These are phyloP conservation scores for Zoysia matrella DNA, from an alignment of 202 grass and related monocot genomes.

Conservation along the genomic window DNA sequence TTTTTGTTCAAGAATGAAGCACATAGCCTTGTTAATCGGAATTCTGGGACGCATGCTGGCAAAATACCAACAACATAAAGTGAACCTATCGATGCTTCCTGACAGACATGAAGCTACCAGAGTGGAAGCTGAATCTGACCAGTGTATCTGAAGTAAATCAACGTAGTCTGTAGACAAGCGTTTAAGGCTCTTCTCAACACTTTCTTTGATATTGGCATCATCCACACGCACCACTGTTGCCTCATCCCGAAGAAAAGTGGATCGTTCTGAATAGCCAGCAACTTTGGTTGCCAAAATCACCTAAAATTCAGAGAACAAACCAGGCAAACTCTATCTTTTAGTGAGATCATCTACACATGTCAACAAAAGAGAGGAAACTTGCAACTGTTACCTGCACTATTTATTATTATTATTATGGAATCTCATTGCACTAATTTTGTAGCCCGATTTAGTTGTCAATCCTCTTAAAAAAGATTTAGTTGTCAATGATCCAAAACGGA, in stretches of 20 bases:
- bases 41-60: background rate
- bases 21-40: background rate
- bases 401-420: no score
- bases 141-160: conserved; percentile 99
- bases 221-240: conserved; percentile 68
- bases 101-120: background rate
- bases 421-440: background rate
- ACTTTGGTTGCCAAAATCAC: conserved; percentile 93
- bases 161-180: conserved; percentile 94
- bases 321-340: conserved; percentile 19
- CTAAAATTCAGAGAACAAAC: conserved; percentile 44
- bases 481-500: background rate
- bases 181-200: conserved; percentile 93
- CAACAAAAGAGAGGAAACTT: conserved; percentile 1
- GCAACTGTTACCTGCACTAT: no score
- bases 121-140: conserved; percentile 50
- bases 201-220: conserved; percentile 85
- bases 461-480: no score
- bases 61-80: conserved; percentile 7
- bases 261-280: conserved; percentile 73
- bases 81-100: conserved; percentile 12
- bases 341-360: conserved; percentile 21
- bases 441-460: no score
- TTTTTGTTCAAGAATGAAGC: background rate
- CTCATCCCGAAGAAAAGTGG: conserved; percentile 66